Percentiles rank a stretch among this genome's conserved stretches.
phyloP scores from a whole-genome alignment of 441 rosid genomes.

The Jatropha multifida region DNA sequence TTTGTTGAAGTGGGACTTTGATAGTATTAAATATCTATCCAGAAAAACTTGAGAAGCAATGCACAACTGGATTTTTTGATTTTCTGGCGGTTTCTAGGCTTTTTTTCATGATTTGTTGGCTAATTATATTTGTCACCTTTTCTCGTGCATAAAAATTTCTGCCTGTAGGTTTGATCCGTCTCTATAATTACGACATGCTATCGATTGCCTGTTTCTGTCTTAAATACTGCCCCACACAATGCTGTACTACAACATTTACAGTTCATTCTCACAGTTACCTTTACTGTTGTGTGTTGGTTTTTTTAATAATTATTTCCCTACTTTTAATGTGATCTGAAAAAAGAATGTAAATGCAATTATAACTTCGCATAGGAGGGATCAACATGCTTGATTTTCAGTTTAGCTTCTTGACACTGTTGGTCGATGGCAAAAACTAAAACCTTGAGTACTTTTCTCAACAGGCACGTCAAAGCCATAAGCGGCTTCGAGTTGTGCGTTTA shows the following conservation, averaged over 20 bases:
- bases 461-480: constrained; percentile 91
- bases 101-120: neutral
- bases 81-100: neutral
- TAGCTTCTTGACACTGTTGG: neutral
- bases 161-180: neutral
- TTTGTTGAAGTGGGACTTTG: neutral
- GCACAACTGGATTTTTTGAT: neutral
- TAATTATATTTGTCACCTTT: neutral
- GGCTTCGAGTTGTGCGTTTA: constrained; percentile 84
- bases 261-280: neutral
- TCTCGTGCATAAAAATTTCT: neutral
- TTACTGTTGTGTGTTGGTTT: too few species aligned
- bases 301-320: neutral
- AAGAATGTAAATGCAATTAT: neutral
- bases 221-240: neutral
- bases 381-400: neutral
- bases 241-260: too few species aligned
- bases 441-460: constrained; percentile 27
- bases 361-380: neutral
- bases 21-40: neutral
- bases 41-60: neutral
- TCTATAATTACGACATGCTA: neutral
- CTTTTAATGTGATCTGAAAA: neutral
- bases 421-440: constrained; percentile 12
- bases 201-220: neutral